These are phyloP conservation scores for Neopestalotiopsis rosae DNA, from an alignment of 2,329 filamentous ascomycete genomes.

Conservation along the genomic window DNA sequence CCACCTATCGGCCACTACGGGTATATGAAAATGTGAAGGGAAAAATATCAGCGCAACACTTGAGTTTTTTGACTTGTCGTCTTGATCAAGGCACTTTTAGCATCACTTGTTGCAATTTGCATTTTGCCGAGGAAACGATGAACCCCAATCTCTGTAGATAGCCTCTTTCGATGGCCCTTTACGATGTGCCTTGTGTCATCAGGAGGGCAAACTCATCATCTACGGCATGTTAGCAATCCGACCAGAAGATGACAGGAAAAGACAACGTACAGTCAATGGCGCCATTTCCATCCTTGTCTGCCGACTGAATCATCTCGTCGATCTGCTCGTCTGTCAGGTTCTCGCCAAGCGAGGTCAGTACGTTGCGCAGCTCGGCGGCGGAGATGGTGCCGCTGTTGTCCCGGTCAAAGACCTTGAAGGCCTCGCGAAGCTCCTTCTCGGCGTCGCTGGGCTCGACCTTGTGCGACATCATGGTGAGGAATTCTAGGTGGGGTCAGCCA, in stretches of 20 bases:
- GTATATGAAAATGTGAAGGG: too few relatives aligned
- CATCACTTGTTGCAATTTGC: too few relatives aligned
- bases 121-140: too few relatives aligned
- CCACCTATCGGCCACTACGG: too few relatives aligned
- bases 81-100: too few relatives aligned
- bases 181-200: slow-evolving; percentile 4
- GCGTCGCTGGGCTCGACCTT: slow-evolving; percentile 7
- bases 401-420: slow-evolving; percentile 14
- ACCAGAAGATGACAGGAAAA: neutral
- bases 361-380: slow-evolving; percentile 4
- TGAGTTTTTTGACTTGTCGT: too few relatives aligned
- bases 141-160: neutral
- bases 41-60: too few relatives aligned
- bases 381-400: slow-evolving; percentile 13
- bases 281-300: slow-evolving; percentile 8
- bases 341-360: slow-evolving; percentile 9
- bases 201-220: slow-evolving; percentile 4
- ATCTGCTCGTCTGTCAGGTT: slow-evolving; percentile 10
- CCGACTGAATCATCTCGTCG: slow-evolving; percentile 10
- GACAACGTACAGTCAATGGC: slow-evolving; percentile 9
- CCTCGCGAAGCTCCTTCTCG: slow-evolving; percentile 10
- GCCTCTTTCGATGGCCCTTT: neutral
- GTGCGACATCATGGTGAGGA: slow-evolving; percentile 12
- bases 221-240: neutral
- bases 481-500: slow-evolving; percentile 6